phyloP scores from a whole-genome alignment of 345 rosid species.

The Populus deltoides region DNA sequence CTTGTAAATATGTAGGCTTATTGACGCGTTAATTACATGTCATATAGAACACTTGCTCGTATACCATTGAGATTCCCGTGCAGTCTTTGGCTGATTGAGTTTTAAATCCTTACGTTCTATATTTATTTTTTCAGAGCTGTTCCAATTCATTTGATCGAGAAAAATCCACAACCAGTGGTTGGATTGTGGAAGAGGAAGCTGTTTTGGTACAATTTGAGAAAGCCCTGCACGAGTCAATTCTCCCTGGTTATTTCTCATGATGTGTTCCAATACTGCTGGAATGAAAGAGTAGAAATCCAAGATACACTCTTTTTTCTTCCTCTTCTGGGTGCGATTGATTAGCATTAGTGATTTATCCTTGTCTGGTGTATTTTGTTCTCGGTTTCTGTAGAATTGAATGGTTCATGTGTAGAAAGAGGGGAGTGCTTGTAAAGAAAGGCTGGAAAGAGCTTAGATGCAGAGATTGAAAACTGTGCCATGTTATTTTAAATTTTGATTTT shows the following conservation, averaged over 20 bases:
- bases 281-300: background rate
- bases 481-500: too few species aligned
- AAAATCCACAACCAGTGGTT: slow-evolving; percentile 27
- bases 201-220: slow-evolving; percentile 58
- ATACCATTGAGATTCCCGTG: background rate
- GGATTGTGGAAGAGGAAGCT: slow-evolving; percentile 61
- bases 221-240: slow-evolving; percentile 31
- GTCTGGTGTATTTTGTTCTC: background rate
- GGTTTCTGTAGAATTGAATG: background rate
- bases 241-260: slow-evolving; percentile 41
- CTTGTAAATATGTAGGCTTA: too few species aligned
- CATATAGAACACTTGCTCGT: too few species aligned
- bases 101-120: background rate
- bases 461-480: background rate
- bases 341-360: background rate
- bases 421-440: background rate
- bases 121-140: slow-evolving; percentile 49
- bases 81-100: background rate
- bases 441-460: background rate
- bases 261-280: background rate
- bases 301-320: background rate
- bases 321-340: background rate
- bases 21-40: too few species aligned
- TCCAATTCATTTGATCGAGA: slow-evolving; percentile 23
- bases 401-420: too few species aligned